Evolutionary conservation across 306 rosid species (phyloP).

Genomic region (Lathyrus oleraceus): DNA sequence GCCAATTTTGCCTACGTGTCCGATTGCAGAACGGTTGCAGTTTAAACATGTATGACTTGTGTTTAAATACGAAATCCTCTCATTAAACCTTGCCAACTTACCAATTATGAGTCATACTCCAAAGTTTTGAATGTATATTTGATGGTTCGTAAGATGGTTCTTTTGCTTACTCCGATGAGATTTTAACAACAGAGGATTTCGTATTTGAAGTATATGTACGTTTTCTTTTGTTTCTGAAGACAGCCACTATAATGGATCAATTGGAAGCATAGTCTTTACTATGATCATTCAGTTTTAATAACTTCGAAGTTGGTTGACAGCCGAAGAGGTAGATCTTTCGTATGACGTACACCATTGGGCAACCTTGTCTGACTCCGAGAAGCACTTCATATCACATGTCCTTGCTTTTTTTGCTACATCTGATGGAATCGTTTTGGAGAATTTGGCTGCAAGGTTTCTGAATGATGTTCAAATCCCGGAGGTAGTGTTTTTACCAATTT

Average conservation of each 20-base stretch:
- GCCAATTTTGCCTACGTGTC: not conserved
- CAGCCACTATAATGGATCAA: not conserved
- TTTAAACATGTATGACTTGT: not conserved
- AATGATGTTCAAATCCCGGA: slow-evolving; percentile 86
- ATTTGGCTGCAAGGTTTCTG: slow-evolving; percentile 82
- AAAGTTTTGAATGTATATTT: not conserved
- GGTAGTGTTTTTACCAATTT: slow-evolving; percentile 43
- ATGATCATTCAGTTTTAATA: slow-evolving; percentile 23
- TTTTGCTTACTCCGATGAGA: not conserved
- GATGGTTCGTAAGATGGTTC: not conserved
- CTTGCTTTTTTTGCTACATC: slow-evolving; percentile 93
- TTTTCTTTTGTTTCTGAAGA: not conserved
- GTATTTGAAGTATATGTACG: not conserved
- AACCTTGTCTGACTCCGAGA: slow-evolving; percentile 69
- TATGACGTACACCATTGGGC: slow-evolving; percentile 74
- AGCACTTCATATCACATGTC: slow-evolving; percentile 74
- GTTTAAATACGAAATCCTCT: not conserved
- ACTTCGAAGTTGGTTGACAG: slow-evolving; percentile 49
- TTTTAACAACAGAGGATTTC: not conserved
- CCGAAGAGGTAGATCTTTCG: slow-evolving; percentile 94
- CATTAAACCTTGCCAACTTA: not conserved
- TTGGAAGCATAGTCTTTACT: slow-evolving; percentile 1
- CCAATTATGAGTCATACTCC: too few relatives aligned
- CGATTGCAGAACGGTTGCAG: not conserved
- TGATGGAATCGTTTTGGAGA: slow-evolving; percentile 90